These are phyloP conservation scores for Phaeotremella fagi DNA, from an alignment of 768 basidiomycete genomes.

Conservation along the genomic window DNA sequence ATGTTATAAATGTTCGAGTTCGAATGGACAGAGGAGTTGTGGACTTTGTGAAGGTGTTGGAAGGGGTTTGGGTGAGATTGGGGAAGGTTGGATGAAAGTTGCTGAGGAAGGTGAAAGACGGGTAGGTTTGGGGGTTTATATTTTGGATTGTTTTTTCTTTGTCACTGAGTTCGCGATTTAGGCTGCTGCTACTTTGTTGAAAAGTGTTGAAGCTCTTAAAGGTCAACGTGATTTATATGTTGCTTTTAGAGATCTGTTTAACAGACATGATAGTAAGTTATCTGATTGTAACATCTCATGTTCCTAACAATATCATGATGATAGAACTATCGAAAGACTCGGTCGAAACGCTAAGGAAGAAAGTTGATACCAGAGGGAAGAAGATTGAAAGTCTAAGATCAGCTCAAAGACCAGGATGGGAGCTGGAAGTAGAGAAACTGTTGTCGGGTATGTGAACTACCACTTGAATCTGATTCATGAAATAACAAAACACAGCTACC, in stretches of 20 bases:
- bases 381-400: constrained; percentile 71
- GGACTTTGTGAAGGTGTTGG: constrained; percentile 73
- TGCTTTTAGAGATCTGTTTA: constrained; percentile 77
- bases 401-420: constrained; percentile 74
- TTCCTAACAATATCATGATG: no score
- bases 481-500: constrained; percentile 52
- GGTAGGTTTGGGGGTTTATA: constrained; percentile 18
- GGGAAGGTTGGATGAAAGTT: constrained; percentile 35
- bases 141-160: not conserved
- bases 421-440: constrained; percentile 74
- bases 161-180: not conserved
- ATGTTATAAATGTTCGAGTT: constrained; percentile 70
- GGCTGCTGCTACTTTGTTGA: constrained; percentile 17
- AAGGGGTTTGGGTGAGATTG: constrained; percentile 55
- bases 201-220: constrained; percentile 52
- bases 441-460: constrained; percentile 43
- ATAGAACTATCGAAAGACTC: constrained; percentile 70
- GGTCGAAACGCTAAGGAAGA: constrained; percentile 80
- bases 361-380: constrained; percentile 67
- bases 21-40: constrained; percentile 57
- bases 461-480: not conserved
- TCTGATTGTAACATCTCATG: not conserved
- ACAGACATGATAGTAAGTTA: constrained; percentile 66
- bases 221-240: constrained; percentile 78
- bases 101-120: constrained; percentile 42